phyloP scores from a whole-genome alignment of 208 protist species.

The Leishmania guyanensis region DNA sequence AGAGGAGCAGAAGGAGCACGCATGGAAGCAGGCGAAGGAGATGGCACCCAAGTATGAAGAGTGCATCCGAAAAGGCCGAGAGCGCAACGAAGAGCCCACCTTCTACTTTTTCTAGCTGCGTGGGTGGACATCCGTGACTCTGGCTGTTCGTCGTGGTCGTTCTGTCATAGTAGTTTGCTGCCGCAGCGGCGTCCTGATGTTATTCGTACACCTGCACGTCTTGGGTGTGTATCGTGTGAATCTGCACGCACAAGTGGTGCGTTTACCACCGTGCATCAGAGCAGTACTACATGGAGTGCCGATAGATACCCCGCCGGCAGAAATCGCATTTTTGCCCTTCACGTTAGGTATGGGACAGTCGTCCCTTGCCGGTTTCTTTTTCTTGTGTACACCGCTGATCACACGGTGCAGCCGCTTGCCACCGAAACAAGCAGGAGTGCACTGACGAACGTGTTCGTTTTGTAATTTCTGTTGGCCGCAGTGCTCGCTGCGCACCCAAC shows the following conservation, averaged over 20 bases:
- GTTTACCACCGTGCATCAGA: neutral
- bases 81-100: constrained; percentile 81
- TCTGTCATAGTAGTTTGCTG: neutral
- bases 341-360: neutral
- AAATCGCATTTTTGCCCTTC: neutral
- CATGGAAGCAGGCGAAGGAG: constrained; percentile 89
- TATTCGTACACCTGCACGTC: neutral
- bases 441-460: neutral
- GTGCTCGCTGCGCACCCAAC: neutral
- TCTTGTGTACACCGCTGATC: neutral
- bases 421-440: too few relatives aligned
- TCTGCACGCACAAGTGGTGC: neutral
- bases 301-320: neutral
- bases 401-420: neutral
- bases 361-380: neutral
- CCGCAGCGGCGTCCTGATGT: neutral
- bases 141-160: neutral
- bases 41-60: constrained; percentile 89
- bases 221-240: neutral
- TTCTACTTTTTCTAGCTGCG: constrained; percentile 81
- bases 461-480: neutral
- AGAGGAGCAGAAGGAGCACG: constrained; percentile 87
- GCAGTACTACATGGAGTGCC: too few relatives aligned
- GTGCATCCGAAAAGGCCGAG: constrained; percentile 71
- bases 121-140: neutral